Percentiles rank a stretch among this genome's conserved stretches.
Conservation (phyloP, 176 grass and related monocot genomes). For the Oryza glaberrima region DNA sequence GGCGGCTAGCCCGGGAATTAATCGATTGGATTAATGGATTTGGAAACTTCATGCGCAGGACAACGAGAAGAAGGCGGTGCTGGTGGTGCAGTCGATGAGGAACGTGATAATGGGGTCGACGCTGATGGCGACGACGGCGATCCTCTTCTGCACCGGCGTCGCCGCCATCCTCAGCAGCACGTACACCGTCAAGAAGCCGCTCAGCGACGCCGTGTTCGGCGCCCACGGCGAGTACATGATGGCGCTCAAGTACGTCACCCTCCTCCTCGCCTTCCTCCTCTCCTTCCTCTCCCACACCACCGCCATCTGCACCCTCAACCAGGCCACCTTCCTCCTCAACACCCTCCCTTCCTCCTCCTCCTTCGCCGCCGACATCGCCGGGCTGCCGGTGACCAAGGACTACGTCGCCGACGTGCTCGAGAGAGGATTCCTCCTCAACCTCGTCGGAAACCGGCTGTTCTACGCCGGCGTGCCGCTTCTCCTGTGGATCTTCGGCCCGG, state of each 20-base stretch:
- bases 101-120: constrained; percentile 87
- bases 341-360: constrained; percentile 13
- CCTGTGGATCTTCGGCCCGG: constrained; percentile 77
- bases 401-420: constrained; percentile 64
- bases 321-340: constrained; percentile 80
- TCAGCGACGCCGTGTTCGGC: constrained; percentile 64
- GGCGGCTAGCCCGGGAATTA: too few relatives aligned
- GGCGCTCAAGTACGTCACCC: constrained; percentile 60
- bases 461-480: constrained; percentile 68
- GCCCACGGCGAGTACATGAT: constrained; percentile 65
- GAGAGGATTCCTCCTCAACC: constrained; percentile 55
- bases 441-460: constrained; percentile 70
- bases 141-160: constrained; percentile 72
- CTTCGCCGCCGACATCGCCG: background rate
- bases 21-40: too few relatives aligned
- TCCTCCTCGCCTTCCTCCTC: constrained; percentile 75
- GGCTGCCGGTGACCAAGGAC: constrained; percentile 31
- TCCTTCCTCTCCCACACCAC: constrained; percentile 76
- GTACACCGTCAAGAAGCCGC: constrained; percentile 80
- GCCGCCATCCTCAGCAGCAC: constrained; percentile 88
- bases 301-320: constrained; percentile 76
- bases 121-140: constrained; percentile 66
- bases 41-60: constrained; percentile 32
- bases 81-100: constrained; percentile 78
- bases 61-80: constrained; percentile 70